Percentiles rank a stretch among this genome's conserved stretches.
Evolutionary conservation across 202 grass and related monocot species (phyloP).

Genomic region (Carex arenaria): DNA sequence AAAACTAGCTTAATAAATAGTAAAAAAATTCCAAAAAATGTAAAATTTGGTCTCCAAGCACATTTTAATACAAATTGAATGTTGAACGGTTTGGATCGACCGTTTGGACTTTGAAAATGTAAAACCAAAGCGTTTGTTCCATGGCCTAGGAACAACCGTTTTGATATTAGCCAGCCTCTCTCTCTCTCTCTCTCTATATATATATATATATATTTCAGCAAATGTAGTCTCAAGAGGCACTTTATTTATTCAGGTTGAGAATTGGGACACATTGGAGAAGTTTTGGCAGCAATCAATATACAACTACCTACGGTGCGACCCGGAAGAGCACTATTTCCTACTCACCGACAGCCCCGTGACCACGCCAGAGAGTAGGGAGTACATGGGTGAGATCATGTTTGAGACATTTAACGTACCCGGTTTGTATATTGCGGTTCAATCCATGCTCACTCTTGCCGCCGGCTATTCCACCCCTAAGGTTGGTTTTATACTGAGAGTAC

Average conservation of each 20-base stretch:
- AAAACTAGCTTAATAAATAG: too few relatives aligned
- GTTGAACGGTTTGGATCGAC: too few relatives aligned
- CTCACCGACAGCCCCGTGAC: constrained; percentile 81
- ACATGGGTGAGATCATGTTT: constrained; percentile 96
- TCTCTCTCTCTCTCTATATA: too few relatives aligned
- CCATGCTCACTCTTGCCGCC: constrained; percentile 86
- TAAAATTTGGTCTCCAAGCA: too few relatives aligned
- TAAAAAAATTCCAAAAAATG: too few relatives aligned
- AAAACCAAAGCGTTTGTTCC: too few relatives aligned
- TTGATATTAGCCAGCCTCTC: too few relatives aligned
- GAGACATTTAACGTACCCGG: constrained; percentile 97
- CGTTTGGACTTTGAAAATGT: too few relatives aligned
- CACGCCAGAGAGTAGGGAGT: constrained; percentile 93
- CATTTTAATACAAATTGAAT: too few relatives aligned
- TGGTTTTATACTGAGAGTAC: constrained; percentile 19
- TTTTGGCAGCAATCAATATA: constrained; percentile 97
- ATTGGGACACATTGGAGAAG: constrained; percentile 98
- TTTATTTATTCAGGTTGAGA: constrained; percentile 53
- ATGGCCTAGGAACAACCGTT: too few relatives aligned
- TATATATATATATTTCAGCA: background rate
- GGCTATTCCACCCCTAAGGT: constrained; percentile 62
- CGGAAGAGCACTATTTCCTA: constrained; percentile 96
- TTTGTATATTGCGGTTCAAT: constrained; percentile 88
- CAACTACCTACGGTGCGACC: constrained; percentile 87
- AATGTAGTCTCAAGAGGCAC: background rate